Evolutionary conservation across 169 alveolate genomes (phyloP).

Genomic region (Plasmodium fragile): DNA sequence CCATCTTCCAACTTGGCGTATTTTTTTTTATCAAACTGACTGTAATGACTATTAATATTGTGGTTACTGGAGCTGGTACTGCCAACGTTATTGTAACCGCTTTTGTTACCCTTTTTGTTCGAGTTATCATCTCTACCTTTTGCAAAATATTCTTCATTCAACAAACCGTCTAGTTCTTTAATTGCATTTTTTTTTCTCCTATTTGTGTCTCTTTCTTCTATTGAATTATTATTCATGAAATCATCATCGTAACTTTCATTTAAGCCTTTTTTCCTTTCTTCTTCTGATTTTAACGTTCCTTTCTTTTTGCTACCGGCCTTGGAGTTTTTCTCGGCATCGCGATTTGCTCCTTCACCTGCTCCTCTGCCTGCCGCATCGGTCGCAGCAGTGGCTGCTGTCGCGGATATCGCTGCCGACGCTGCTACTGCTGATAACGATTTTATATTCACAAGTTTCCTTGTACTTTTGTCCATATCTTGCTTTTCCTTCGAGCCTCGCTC

Average conservation of each 20-base stretch:
- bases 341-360: not conserved
- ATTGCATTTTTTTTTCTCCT: conserved; percentile 17
- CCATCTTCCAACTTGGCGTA: conserved; percentile 17
- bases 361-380: not conserved
- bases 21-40: conserved; percentile 35
- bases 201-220: conserved; percentile 15
- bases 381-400: not conserved
- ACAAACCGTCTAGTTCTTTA: conserved; percentile 15
- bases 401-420: not conserved
- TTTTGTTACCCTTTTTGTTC: conserved; percentile 7
- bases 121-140: conserved; percentile 4
- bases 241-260: conserved; percentile 20
- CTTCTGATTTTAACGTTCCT: conserved; percentile 6
- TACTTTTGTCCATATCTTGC: not conserved
- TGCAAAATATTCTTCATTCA: conserved; percentile 21
- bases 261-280: not conserved
- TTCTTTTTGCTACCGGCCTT: conserved; percentile 4
- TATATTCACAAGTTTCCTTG: conserved; percentile 14
- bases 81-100: not conserved
- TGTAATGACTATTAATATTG: conserved; percentile 34
- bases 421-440: conserved; percentile 4
- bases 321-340: conserved; percentile 5
- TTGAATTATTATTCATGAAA: conserved; percentile 15
- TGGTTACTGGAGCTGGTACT: not conserved
- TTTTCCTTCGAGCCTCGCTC: conserved; percentile 19